phyloP scores from a whole-genome alignment of 2,329 filamentous ascomycete species.

The Microascus cirrosus region DNA sequence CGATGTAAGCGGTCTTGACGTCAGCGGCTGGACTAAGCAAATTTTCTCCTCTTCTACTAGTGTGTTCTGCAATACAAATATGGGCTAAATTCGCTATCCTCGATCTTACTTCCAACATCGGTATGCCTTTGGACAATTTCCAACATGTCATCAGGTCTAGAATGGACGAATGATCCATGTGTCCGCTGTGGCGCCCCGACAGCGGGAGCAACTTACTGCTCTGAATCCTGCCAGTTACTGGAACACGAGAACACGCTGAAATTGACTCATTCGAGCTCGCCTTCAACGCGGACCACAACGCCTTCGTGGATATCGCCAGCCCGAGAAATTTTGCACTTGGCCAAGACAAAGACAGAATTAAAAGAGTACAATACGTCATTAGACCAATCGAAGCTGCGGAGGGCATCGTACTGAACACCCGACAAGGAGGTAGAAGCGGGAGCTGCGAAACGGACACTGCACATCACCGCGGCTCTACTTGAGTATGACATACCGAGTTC shows the following conservation, averaged over 20 bases:
- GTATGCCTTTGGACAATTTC: not conserved
- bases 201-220: not conserved
- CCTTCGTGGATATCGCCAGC: not conserved
- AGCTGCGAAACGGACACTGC: too few relatives aligned
- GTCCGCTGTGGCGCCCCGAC: not conserved
- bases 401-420: not conserved
- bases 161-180: not conserved
- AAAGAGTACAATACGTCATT: not conserved
- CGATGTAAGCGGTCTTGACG: not conserved
- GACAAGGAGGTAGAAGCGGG: too few relatives aligned
- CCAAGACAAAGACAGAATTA: not conserved
- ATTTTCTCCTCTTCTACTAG: not conserved
- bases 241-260: not conserved
- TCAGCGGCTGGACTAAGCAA: not conserved
- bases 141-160: not conserved
- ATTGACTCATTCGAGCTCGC: not conserved
- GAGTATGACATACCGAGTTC: too few relatives aligned
- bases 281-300: not conserved
- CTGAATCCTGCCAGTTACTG: not conserved
- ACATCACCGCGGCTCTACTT: too few relatives aligned
- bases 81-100: not conserved
- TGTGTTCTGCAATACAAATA: not conserved
- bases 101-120: not conserved
- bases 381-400: not conserved
- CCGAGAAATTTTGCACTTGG: not conserved